Conservation (phyloP, 768 basidiomycete species). For the Strobilomyces confusus region DNA sequence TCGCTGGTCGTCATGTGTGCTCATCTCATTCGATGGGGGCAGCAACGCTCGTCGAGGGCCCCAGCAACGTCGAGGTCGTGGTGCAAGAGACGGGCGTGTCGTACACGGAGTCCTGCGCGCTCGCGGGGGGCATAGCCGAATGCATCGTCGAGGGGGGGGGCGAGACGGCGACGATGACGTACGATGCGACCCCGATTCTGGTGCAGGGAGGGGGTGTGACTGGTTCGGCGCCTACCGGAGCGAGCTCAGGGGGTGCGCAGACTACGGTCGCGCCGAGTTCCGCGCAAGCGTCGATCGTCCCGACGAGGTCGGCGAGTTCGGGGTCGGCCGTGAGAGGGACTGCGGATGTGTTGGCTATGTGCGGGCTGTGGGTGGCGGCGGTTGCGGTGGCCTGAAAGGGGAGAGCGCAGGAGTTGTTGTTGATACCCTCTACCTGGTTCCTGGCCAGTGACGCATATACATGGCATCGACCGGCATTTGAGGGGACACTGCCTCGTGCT, state of each 20-base stretch:
- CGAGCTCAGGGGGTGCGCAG: too few species aligned
- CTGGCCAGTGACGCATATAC: conserved; percentile 16
- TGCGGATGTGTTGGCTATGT: neutral
- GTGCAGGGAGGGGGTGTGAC: too few species aligned
- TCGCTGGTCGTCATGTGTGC: too few species aligned
- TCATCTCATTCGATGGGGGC: too few species aligned
- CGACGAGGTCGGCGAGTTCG: neutral
- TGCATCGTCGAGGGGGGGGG: neutral
- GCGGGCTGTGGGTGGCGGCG: neutral
- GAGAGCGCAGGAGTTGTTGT: neutral
- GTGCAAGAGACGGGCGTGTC: conserved; percentile 1
- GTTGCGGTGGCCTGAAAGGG: neutral
- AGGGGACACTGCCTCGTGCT: conserved; percentile 3
- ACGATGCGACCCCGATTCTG: too few species aligned
- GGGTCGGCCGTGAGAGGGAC: neutral
- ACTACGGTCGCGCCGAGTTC: neutral
- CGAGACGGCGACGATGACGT: neutral
- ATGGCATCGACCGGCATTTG: too few species aligned
- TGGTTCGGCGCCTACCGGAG: too few species aligned
- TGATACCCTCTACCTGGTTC: neutral
- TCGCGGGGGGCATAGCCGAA: conserved; percentile 1
- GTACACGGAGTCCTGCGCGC: conserved; percentile 5
- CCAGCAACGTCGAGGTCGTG: too few species aligned
- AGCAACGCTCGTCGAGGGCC: too few species aligned
- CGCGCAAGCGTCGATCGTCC: neutral